These are phyloP conservation scores for Trichosporon faecale DNA, from an alignment of 1,284 basidiomycete genomes.

Conservation along the genomic window DNA sequence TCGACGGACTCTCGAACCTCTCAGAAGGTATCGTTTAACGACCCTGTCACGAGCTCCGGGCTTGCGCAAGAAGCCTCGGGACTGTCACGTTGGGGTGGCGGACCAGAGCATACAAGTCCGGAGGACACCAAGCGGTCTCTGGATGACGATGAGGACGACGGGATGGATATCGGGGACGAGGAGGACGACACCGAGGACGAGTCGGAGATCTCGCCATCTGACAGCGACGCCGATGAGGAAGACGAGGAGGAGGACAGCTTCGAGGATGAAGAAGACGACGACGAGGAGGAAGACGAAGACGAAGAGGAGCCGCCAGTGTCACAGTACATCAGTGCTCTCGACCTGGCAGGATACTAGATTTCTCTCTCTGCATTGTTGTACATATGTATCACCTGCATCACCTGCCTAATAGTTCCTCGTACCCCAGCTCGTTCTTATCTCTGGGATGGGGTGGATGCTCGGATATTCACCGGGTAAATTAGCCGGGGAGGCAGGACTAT, in stretches of 20 bases:
- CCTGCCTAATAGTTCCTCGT: not conserved
- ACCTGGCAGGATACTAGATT: conserved; percentile 2
- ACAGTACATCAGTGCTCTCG: conserved; percentile 45
- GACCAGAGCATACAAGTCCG: not conserved
- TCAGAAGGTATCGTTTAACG: conserved; percentile 19
- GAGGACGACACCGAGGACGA: not conserved
- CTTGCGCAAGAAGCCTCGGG: not conserved
- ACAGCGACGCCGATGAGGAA: conserved; percentile 33
- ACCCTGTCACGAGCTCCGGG: not conserved
- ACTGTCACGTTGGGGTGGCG: not conserved
- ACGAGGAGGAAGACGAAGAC: conserved; percentile 43
- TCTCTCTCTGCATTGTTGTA: conserved; percentile 5
- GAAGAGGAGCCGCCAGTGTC: conserved; percentile 37
- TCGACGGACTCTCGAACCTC: not conserved
- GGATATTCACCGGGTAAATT: conserved; percentile 1
- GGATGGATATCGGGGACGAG: conserved; percentile 6
- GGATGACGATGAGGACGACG: conserved; percentile 11
- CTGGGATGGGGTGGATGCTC: not conserved
- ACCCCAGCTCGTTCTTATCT: not conserved
- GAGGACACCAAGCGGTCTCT: not conserved
- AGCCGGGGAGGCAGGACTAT: not conserved
- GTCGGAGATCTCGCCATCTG: not conserved
- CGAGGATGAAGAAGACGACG: conserved; percentile 42
- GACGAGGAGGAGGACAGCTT: conserved; percentile 36
- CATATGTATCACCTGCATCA: conserved; percentile 5